Conservation (phyloP, 768 basidiomycete genomes). For the Auriscalpium microsporum region DNA sequence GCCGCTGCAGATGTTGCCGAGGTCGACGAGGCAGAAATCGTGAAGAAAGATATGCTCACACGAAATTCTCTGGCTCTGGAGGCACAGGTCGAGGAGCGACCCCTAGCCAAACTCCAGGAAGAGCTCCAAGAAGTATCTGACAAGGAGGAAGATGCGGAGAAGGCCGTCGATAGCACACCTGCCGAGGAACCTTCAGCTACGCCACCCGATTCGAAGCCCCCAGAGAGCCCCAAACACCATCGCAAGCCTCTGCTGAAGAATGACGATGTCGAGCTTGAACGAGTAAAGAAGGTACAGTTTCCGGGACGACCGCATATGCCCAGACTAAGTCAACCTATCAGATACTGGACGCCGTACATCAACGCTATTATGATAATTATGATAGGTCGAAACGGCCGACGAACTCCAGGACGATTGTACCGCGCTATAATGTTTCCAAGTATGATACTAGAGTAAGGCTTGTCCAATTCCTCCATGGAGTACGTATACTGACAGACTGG, state of each 20-base stretch:
- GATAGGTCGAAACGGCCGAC: conserved; percentile 29
- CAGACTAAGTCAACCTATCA: conserved; percentile 23
- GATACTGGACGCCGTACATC: conserved; percentile 79
- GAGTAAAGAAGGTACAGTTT: conserved; percentile 61
- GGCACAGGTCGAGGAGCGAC: conserved; percentile 78
- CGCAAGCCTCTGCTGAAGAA: conserved; percentile 80
- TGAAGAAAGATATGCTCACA: conserved; percentile 50
- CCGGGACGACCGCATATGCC: neutral
- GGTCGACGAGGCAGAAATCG: conserved; percentile 36
- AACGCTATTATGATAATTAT: conserved; percentile 64
- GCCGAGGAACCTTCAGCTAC: too few species aligned
- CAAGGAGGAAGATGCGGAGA: conserved; percentile 13
- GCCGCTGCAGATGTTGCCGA: conserved; percentile 1
- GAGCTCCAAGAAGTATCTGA: conserved; percentile 46
- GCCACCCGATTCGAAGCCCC: neutral
- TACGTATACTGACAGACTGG: neutral
- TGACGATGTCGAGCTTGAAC: conserved; percentile 72
- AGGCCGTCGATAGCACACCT: conserved; percentile 1
- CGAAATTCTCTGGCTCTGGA: conserved; percentile 72
- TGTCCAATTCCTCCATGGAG: neutral
- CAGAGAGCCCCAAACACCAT: conserved; percentile 25
- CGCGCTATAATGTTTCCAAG: neutral
- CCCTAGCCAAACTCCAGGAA: conserved; percentile 83
- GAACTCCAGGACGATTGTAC: neutral
- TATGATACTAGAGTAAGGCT: conserved; percentile 77